Percentiles rank a stretch among this genome's conserved stretches.
These are phyloP conservation scores for Mycena latifolia DNA, from an alignment of 768 basidiomycete species.

Conservation along the genomic window DNA sequence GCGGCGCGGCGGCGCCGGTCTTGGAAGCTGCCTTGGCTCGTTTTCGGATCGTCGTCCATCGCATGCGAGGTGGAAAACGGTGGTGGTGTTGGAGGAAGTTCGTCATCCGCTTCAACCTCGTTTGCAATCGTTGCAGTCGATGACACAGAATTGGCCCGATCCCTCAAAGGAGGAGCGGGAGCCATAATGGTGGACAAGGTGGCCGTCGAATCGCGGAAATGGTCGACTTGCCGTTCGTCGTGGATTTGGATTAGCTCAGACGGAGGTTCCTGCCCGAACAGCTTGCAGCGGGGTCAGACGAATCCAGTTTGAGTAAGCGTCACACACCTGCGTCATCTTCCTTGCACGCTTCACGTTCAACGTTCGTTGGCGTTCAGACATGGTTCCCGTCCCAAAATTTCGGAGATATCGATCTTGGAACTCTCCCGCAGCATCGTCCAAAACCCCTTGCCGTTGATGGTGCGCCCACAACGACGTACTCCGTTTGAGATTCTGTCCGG, in stretches of 20 bases:
- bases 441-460: slow-evolving; percentile 18
- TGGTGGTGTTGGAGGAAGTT: slow-evolving; percentile 11
- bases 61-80: slow-evolving; percentile 27
- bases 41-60: slow-evolving; percentile 18
- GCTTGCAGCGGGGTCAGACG: slow-evolving; percentile 42
- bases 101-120: slow-evolving; percentile 1
- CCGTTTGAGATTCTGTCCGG: slow-evolving; percentile 38
- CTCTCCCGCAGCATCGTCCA: slow-evolving; percentile 22
- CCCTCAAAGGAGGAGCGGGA: slow-evolving; percentile 14
- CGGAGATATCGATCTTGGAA: slow-evolving; percentile 40
- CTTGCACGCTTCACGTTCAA: slow-evolving; percentile 59
- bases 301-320: background rate
- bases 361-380: slow-evolving; percentile 51
- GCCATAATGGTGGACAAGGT: slow-evolving; percentile 22
- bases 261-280: slow-evolving; percentile 65
- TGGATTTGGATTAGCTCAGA: slow-evolving; percentile 53
- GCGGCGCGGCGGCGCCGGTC: slow-evolving; percentile 60
- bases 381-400: slow-evolving; percentile 37
- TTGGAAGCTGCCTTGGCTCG: slow-evolving; percentile 36
- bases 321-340: slow-evolving; percentile 64
- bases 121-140: slow-evolving; percentile 15
- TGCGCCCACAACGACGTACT: slow-evolving; percentile 46
- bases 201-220: slow-evolving; percentile 38
- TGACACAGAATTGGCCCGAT: slow-evolving; percentile 31
- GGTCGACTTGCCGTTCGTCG: slow-evolving; percentile 35